Evolutionary conservation across 164 flowering plant genomes (phyloP), one percentile per base, ranked within the genome.

Genomic region (Macadamia tetraphylla): DNA sequence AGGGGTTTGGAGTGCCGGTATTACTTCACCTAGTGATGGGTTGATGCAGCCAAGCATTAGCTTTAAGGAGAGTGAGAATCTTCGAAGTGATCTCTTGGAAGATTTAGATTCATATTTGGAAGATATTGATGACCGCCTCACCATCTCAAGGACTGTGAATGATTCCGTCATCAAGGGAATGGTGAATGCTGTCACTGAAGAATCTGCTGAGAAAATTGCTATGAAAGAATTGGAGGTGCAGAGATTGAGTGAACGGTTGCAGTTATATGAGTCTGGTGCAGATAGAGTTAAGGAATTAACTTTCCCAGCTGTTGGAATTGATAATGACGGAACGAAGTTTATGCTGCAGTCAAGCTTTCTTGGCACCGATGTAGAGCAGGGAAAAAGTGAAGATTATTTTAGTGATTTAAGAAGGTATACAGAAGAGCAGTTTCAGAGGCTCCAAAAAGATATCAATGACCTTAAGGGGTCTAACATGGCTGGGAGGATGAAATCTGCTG

Each of bases 71-170:
- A 77, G 57, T 65, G 88, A 78, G 48, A 72, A 78, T 71, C 58
- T 67, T 30, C 81, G 60, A 1, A 78, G 71, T 71, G 82, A 72
- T 15, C 55, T 95, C 9, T 78, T 92, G 42, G 82, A 84, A 30
- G 88, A 84, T 72, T 81, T 87, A 49, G 99, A 95, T 66, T 86
- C 88, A 6, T 89, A 85, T 73, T 72, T 78, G 69, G 85, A 88
- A 31, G 96, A 87, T 63, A 81, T 95, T 35, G 59, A 79, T 68
- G 86, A 84, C 12, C 80, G 96, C 13, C 67, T 95, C 66, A 83
- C 75, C 14, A 73, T 95, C 42, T 89, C 98, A 10, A 78, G 94
- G 75, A 85, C 92, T 92, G 99, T 95, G 17, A 87, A 79, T 74
- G 86, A 90, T 60, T 84, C 94, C 6, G 84, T 95, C 42, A 84